Base-by-base conservation (phyloP, 1,284 basidiomycete species). In the Heimioporus retisporus region DNA sequence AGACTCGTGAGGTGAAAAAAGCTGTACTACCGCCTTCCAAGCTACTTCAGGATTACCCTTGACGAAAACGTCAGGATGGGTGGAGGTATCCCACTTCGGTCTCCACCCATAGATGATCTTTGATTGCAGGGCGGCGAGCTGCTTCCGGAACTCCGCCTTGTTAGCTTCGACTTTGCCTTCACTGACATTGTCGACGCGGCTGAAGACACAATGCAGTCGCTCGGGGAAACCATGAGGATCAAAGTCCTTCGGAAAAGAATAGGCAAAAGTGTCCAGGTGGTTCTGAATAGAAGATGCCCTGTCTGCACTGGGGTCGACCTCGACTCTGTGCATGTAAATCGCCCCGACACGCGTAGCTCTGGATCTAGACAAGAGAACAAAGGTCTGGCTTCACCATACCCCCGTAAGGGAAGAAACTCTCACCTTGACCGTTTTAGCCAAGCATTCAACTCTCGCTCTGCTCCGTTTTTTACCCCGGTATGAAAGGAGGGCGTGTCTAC, bases 301-400 rank as follows among this genome's bases (percentile, higher is more conserved):
- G 0, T 31, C 64, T 28, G 23, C 6, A 0, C 35, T 35, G 35
- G 55, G 69, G 40, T 64, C 21, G 10, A 18, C 55, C 50, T 65
- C 75, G n/a, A 74, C 8, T 54, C 63, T 60, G 58, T 72, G 64
- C 63, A 74, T 7, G 43, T 74, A 74, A n/a, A 74, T 68, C 19
- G 11, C 65, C 46, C 73, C 73, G 4, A 57, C 18, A 25, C 40
- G 46, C 23, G 61, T 65, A 35, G 74, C 73, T 31, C 6, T 65
- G 35, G 13, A 65, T 43, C 72, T 73, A 48, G 3, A 50, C 13
- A 43, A 3, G 3, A 28, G n/a, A 28, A 28, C 28, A 28, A 1
- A 51, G 6, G 40, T 64, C 23, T 43, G 5, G 8, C 54, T 63
- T 31, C 8, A 31, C 18, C 6, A 28, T 15, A 28, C 16, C 8